A percentile compares a stretch with the other conserved stretches of the same genome.
Conservation (phyloP, 2,329 filamentous ascomycete genomes). For the Zymoseptoria brevis region DNA sequence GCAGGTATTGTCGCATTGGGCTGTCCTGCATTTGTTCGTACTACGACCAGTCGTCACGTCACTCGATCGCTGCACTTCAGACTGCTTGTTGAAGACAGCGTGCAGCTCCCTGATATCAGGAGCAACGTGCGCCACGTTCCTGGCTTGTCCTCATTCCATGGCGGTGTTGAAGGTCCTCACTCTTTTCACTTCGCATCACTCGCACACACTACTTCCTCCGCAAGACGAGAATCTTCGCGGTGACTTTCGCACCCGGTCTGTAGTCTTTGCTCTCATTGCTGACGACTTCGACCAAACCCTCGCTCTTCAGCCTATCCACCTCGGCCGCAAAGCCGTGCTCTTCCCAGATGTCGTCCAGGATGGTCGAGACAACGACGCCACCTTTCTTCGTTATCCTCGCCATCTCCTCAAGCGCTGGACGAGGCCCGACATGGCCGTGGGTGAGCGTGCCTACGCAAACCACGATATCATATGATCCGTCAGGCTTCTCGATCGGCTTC, state of each 20-base stretch:
- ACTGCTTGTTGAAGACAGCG: neutral
- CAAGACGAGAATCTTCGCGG: slow-evolving; percentile 20
- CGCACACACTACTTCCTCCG: slow-evolving; percentile 14
- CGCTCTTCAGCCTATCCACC: slow-evolving; percentile 32
- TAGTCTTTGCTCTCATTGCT: slow-evolving; percentile 26
- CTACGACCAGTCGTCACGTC: neutral
- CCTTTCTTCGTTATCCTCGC: slow-evolving; percentile 40
- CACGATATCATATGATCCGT: slow-evolving; percentile 42
- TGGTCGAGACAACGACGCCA: slow-evolving; percentile 45
- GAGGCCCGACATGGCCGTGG: slow-evolving; percentile 47
- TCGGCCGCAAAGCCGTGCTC: slow-evolving; percentile 41
- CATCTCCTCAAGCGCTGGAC: slow-evolving; percentile 42
- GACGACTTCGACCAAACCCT: slow-evolving; percentile 32
- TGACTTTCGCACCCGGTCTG: slow-evolving; percentile 20
- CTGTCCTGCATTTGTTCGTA: neutral
- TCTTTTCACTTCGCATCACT: neutral
- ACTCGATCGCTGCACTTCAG: neutral
- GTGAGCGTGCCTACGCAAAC: slow-evolving; percentile 50
- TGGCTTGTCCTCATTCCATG: neutral
- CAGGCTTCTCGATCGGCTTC: slow-evolving; percentile 32
- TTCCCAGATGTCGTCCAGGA: slow-evolving; percentile 45
- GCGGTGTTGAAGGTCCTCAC: neutral
- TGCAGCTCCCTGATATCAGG: neutral
- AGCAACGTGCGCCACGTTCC: neutral
- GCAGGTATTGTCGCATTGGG: neutral